phyloP scores from a whole-genome alignment of 805 yeast genomes.

The Myxozyma monticola region DNA sequence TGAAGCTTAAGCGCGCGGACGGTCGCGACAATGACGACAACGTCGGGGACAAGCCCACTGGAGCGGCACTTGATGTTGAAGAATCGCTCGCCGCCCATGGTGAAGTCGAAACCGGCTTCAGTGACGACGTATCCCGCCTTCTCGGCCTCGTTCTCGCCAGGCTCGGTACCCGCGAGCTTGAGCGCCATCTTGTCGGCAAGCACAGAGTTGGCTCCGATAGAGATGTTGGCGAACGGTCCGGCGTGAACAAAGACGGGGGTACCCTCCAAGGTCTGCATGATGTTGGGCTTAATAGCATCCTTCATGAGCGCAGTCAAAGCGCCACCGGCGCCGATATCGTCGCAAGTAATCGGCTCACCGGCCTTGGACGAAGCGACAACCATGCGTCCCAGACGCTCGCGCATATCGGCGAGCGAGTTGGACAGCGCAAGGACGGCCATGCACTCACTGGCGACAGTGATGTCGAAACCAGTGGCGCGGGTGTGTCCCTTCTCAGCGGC shows the following conservation, averaged over 20 bases:
- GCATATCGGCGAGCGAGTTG: slow-evolving; percentile 74
- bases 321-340: slow-evolving; percentile 94
- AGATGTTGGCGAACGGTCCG: slow-evolving; percentile 96
- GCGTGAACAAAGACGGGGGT: slow-evolving; percentile 98
- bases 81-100: slow-evolving; percentile 99
- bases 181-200: slow-evolving; percentile 91
- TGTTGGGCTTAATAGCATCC: slow-evolving; percentile 93
- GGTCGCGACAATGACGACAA: slow-evolving; percentile 91
- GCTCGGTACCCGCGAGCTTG: slow-evolving; percentile 75
- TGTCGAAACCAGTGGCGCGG: slow-evolving; percentile 89
- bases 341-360: slow-evolving; percentile 87
- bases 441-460: slow-evolving; percentile 92
- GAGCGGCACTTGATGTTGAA: slow-evolving; percentile 93
- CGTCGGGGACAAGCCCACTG: slow-evolving; percentile 83
- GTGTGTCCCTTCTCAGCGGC: slow-evolving; percentile 88
- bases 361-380: slow-evolving; percentile 78
- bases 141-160: slow-evolving; percentile 42
- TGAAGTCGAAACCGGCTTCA: slow-evolving; percentile 98
- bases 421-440: slow-evolving; percentile 94
- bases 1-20: slow-evolving; percentile 95
- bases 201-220: slow-evolving; percentile 94
- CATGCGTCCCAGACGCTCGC: slow-evolving; percentile 82
- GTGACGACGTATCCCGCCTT: slow-evolving; percentile 82
- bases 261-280: slow-evolving; percentile 97
- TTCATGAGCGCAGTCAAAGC: slow-evolving; percentile 91